Conservation (phyloP, 257 asterid species). For the Catharanthus roseus region DNA sequence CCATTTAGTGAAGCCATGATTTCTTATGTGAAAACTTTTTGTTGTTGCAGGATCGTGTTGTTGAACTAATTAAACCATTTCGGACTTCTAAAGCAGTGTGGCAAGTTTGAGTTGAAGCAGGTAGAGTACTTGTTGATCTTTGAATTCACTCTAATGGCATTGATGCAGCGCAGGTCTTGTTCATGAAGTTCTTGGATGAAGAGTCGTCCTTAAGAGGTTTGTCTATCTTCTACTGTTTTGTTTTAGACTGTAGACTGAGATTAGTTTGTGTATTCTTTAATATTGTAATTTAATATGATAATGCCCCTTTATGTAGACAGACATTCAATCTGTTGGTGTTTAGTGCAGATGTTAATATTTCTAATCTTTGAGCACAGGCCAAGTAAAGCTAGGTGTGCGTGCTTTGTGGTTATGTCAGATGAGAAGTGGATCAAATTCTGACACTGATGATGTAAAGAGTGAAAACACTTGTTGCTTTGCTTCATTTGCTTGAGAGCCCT, state of each 20-base stretch:
- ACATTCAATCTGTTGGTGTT: not conserved
- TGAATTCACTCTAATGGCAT: constrained; percentile 75
- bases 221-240: not conserved
- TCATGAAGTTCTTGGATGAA: constrained; percentile 58
- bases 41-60: constrained; percentile 57
- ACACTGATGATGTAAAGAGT: constrained; percentile 60
- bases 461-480: constrained; percentile 74
- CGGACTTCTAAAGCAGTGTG: constrained; percentile 46
- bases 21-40: constrained; percentile 21
- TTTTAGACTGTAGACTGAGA: not conserved
- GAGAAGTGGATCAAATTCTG: constrained; percentile 42
- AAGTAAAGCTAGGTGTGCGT: constrained; percentile 76
- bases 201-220: constrained; percentile 86
- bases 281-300: not conserved
- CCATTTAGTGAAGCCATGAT: not conserved
- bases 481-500: constrained; percentile 94
- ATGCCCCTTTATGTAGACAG: not conserved
- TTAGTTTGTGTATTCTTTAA: constrained; percentile 4
- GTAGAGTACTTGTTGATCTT: constrained; percentile 83
- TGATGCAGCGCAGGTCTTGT: constrained; percentile 67
- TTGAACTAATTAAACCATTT: constrained; percentile 68
- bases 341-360: constrained; percentile 9
- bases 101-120: constrained; percentile 78
- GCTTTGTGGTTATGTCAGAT: constrained; percentile 85
- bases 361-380: constrained; percentile 48